Conservation (phyloP, 148 eudicot genomes). For the Dysphania ambrosioides region DNA sequence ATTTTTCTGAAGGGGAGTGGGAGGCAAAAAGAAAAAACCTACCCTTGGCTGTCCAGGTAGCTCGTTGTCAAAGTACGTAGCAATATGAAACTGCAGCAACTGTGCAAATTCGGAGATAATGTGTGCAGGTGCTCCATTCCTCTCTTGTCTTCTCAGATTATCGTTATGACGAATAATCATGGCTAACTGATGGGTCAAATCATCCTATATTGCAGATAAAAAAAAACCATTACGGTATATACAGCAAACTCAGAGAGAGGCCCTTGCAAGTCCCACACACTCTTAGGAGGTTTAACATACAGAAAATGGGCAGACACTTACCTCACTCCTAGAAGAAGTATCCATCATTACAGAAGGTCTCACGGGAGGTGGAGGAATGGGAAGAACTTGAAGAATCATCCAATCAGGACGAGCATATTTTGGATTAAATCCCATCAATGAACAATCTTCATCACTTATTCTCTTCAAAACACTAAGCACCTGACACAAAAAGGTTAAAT, state of each 20-base stretch:
- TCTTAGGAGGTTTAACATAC: neutral
- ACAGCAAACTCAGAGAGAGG: neutral
- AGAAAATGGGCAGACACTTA: conserved; percentile 24
- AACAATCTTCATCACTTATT: conserved; percentile 71
- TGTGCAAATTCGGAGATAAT: conserved; percentile 95
- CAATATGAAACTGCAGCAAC: conserved; percentile 91
- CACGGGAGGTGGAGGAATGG: conserved; percentile 75
- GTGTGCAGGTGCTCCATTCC: conserved; percentile 99
- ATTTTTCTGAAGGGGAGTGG: neutral
- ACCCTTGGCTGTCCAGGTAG: conserved; percentile 99
- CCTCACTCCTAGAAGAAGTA: conserved; percentile 78
- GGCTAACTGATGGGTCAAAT: conserved; percentile 95
- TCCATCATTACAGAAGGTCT: conserved; percentile 86
- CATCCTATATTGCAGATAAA: conserved; percentile 55
- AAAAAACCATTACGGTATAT: neutral
- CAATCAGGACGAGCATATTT: conserved; percentile 82
- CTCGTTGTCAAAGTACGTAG: conserved; percentile 97
- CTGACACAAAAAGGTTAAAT: conserved; percentile 26
- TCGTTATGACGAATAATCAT: conserved; percentile 97
- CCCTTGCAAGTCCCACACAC: neutral
- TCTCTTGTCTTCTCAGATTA: conserved; percentile 83
- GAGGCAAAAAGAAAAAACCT: conserved; percentile 6
- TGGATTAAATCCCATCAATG: conserved; percentile 57
- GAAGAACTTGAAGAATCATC: conserved; percentile 87
- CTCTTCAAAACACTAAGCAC: conserved; percentile 67